Evolutionary conservation across 495 filamentous ascomycete genomes (phyloP), one percentile per base, ranked within the genome.

Genomic region (Pyronema omphalodes): DNA sequence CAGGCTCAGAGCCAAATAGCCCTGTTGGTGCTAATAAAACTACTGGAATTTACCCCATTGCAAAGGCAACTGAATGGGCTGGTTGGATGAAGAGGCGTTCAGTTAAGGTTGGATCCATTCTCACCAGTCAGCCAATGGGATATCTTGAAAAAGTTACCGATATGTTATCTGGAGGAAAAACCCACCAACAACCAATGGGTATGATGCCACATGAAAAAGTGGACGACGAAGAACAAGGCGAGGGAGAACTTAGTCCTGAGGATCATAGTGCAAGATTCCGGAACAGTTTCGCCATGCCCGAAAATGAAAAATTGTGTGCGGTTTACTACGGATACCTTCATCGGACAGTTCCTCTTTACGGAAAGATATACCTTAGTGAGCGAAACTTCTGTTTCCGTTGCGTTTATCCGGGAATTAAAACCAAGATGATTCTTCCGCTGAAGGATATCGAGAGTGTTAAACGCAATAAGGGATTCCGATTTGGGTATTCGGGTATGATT

Each of bases 91-190:
- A 81, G 61, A 79, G 73, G 53, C 78, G 81, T 12, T 81, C 78
- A 23, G 70, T 73, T 12, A 83, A 82, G 53, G 88, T 96, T 81
- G 88, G 86, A 55, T 86, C 71, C 54, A 72, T 95, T 23, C 65
- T 98, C 18, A 87, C 93, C 34, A 85, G 83, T 2, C 88, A 95
- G 63, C 93, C 91, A 1, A 96, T 94, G 86, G 86, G 86, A 14
- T 98, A 98, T 65, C 80, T 94, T 33, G 89, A 93, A 60, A 94
- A 94, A 63, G 88, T 96, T 0, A 94, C 88, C 3, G 91, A 87
- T 37, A 96, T 96, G 85, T 93, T 91, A 83, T 81, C 86, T 53
- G 91, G 91, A 34, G 85, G 86, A 14, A 81, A 82, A 63, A 84
- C 79, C 61, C 91, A 98, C 67, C 76, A 81, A 15, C 83, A 89